Base-by-base conservation (phyloP, 495 filamentous ascomycete species). In the Thermothielavioides terrestris region DNA sequence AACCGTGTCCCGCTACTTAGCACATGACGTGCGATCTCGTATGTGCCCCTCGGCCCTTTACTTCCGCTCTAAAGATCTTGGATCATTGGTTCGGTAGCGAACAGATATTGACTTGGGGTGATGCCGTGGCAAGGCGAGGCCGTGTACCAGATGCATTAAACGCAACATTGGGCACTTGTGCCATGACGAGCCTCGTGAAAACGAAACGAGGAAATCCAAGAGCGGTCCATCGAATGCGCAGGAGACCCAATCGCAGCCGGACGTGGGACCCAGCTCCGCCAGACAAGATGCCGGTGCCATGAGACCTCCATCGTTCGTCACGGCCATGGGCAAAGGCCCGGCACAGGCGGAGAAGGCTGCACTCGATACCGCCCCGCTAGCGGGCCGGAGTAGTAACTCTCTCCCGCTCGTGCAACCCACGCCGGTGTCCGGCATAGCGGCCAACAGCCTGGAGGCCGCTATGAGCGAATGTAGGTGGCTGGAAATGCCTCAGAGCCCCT, bases 21-120 rank as follows among this genome's bases (percentile, higher is more conserved):
- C 92, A 98, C 84, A 98, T 98, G 92, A 97, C 94, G 67, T 98
- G 92, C 79, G 94, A 98, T 80, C 86, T 90, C 76, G 90, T 95
- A 91, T 79, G 88, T 82, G 69, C 61, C 69, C 64, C 67, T 67
- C 58, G n/a, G n/a, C 67, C 54, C 65, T 61, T 59, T 68, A 38
- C 31, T 14, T 12, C 10, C 31, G 31, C 23, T 35, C 12, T 30
- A 18, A 17, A 11, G 12, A 28, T 17, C 30, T 27, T 31, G 42
- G 34, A 46, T 31, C 31, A 45, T 56, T 49, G 53, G 50, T 42
- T 39, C 41, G 39, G 26, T 45, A 35, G 39, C 27, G 52, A 42
- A 26, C 54, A 46, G 42, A 50, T 47, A 42, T 59, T 65, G 59
- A 64, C 58, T 44, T 38, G 48, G 26, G 44, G 28, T 28, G 35